Conservation (phyloP, 2,329 filamentous ascomycete species). For the Pseudogymnoascus sp. region DNA sequence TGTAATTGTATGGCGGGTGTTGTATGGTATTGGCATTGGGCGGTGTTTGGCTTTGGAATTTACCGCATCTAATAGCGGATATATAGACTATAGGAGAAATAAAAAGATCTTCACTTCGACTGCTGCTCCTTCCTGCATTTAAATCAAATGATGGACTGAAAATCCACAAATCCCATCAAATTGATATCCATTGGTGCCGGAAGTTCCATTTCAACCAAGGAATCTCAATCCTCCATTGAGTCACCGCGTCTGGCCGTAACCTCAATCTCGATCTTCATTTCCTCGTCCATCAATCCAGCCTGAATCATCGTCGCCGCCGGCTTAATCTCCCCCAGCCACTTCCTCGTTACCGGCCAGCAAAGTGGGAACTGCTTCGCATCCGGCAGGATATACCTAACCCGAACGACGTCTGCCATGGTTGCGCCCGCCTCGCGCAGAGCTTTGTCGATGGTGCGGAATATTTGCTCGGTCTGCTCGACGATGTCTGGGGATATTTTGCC, state of each 20-base stretch:
- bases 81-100: slow-evolving; percentile 7
- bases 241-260: slow-evolving; percentile 16
- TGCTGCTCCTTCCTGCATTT: neutral
- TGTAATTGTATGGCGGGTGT: slow-evolving; percentile 3
- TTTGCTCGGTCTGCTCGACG: slow-evolving; percentile 41
- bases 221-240: neutral
- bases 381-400: slow-evolving; percentile 44
- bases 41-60: slow-evolving; percentile 3
- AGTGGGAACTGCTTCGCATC: slow-evolving; percentile 37
- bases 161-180: neutral
- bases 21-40: slow-evolving; percentile 6
- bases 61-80: slow-evolving; percentile 1
- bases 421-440: slow-evolving; percentile 38
- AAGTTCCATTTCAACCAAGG: neutral
- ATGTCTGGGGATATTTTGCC: slow-evolving; percentile 37
- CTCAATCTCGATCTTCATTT: slow-evolving; percentile 31
- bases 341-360: slow-evolving; percentile 42
- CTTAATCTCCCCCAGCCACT: slow-evolving; percentile 38
- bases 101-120: slow-evolving; percentile 2
- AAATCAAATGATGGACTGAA: neutral
- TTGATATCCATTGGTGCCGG: neutral
- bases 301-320: slow-evolving; percentile 48
- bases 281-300: slow-evolving; percentile 41
- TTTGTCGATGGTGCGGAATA: slow-evolving; percentile 37
- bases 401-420: slow-evolving; percentile 38